Percentiles rank a stretch among this genome's conserved stretches.
Conservation (phyloP, 108 stramenopile genomes). For the Skeletonema grethae region DNA sequence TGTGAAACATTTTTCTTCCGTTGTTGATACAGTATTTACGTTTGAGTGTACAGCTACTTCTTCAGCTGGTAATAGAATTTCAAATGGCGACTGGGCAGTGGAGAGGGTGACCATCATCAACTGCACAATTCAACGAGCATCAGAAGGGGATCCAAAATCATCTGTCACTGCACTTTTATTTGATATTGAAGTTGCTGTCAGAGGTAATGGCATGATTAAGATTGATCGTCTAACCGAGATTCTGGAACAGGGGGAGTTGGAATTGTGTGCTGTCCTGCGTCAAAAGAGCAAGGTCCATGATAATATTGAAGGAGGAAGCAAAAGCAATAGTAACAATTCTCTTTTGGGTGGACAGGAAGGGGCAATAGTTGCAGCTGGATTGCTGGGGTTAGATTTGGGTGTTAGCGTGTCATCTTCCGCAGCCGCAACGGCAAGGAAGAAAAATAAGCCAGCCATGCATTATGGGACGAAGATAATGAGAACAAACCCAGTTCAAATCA, state of each 20-base stretch:
- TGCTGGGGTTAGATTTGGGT: slow-evolving; percentile 32
- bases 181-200: slow-evolving; percentile 41
- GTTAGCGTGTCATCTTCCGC: slow-evolving; percentile 15
- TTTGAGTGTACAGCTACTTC: slow-evolving; percentile 27
- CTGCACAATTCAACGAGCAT: slow-evolving; percentile 28
- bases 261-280: slow-evolving; percentile 26
- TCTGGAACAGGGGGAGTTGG: slow-evolving; percentile 30
- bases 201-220: slow-evolving; percentile 33
- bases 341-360: slow-evolving; percentile 8
- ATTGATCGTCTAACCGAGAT: slow-evolving; percentile 1
- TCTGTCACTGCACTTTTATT: slow-evolving; percentile 23
- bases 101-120: slow-evolving; percentile 37
- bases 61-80: background rate
- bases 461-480: slow-evolving; percentile 33
- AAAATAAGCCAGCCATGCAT: slow-evolving; percentile 19
- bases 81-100: slow-evolving; percentile 19
- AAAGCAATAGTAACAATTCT: background rate
- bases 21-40: slow-evolving; percentile 14
- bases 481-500: slow-evolving; percentile 23
- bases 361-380: slow-evolving; percentile 17
- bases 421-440: background rate
- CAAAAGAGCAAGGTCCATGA: slow-evolving; percentile 17
- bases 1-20: background rate
- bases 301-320: background rate
- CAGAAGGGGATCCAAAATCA: slow-evolving; percentile 3